Percentiles rank a stretch among this genome's conserved stretches.
Conservation (phyloP, 2,329 filamentous ascomycete species). For the Talaromyces sp. region DNA sequence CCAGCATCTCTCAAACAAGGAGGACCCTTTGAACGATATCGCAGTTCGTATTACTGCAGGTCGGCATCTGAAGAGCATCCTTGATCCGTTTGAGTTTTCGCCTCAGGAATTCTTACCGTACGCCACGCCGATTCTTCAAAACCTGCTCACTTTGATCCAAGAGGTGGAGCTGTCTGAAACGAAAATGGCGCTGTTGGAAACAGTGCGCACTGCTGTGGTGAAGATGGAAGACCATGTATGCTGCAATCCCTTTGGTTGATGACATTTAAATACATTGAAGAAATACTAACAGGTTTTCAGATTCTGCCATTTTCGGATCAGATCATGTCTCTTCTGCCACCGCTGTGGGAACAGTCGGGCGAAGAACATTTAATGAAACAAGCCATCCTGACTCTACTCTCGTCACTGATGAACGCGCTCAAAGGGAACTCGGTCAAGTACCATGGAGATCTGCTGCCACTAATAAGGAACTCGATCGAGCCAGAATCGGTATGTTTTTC, state of each 20-base stretch:
- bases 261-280: background rate
- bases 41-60: conserved; percentile 91
- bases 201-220: conserved; percentile 73
- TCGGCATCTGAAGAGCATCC: conserved; percentile 72
- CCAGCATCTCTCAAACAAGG: conserved; percentile 73
- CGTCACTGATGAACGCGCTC: conserved; percentile 81
- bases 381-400: conserved; percentile 78
- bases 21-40: conserved; percentile 77
- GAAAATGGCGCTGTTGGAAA: conserved; percentile 84
- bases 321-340: conserved; percentile 74
- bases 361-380: conserved; percentile 93
- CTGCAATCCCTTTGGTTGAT: background rate
- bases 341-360: conserved; percentile 78
- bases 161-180: conserved; percentile 80
- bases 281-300: conserved; percentile 22
- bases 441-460: conserved; percentile 72
- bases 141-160: conserved; percentile 71
- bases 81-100: conserved; percentile 80
- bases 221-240: conserved; percentile 70
- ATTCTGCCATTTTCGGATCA: conserved; percentile 67
- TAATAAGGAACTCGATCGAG: conserved; percentile 75
- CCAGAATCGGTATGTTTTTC: conserved; percentile 60
- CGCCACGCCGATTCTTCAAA: conserved; percentile 66
- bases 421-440: conserved; percentile 72
- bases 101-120: conserved; percentile 71